Base-by-base conservation (phyloP, 129 eudicot genomes). In the Flaveria trinervia region DNA sequence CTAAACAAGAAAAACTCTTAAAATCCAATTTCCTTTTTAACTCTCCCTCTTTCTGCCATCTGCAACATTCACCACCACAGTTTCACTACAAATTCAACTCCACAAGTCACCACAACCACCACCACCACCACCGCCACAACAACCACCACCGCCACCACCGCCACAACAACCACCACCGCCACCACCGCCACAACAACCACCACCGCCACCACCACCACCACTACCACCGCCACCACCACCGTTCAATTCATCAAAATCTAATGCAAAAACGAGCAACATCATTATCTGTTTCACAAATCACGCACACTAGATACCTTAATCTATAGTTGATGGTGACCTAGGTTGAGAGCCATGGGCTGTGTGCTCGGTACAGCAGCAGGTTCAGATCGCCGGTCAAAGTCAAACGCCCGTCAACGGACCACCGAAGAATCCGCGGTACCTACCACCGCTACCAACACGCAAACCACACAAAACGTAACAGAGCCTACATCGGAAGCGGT, bases 331-430 rank as follows among this genome's bases (percentile, higher is more conserved):
- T 78, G 81, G 81, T 76, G 49, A 51, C 45, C 43, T 81, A 75
- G 66, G 61, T 55, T 60, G 39, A 33, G 16, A 70, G 41, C 85
- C 36, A 87, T 88, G 92, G 92, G 92, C 57, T 90, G 96, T 55
- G 92, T 90, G 62, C 84, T 90, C 54, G 85, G 89, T n/a, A 90
- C 44, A 23, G 46, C 73, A 7, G 80, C 79, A 36, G 41, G 79
- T 78, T n/a, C 88, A 45, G 82, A 84, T 70, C 90, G 79, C 72
- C 85, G 82, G 82, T 80, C 78, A 60, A 52, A 69, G 76, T 44
- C 80, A 46, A 61, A 14, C 23, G 36, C 55, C 72, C 44, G 60
- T 67, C 84, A 76, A 72, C 88, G 74, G 79, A 81, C 25, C 17
- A 70, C 28, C 0, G 76, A 68, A n/a, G 73, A 72, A 51, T 68